These are phyloP conservation scores for Peronospora destructor DNA, from an alignment of 352 stramenopile species.

Conservation along the genomic window DNA sequence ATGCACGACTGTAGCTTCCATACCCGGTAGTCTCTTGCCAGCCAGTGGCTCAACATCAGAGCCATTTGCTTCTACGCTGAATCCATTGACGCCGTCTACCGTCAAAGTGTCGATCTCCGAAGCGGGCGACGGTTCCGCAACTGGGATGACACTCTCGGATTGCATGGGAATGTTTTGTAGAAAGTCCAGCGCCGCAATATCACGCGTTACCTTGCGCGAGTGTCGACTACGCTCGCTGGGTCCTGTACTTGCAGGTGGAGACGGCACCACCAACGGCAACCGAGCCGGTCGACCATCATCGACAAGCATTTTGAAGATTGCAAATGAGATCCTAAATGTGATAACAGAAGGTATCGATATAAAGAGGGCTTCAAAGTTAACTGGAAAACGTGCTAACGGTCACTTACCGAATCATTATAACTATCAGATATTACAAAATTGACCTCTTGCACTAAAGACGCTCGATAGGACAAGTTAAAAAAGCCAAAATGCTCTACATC, in stretches of 20 bases:
- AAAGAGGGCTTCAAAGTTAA: too few species aligned
- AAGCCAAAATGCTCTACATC: too few species aligned
- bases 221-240: slow-evolving; percentile 50
- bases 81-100: not conserved
- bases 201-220: slow-evolving; percentile 72
- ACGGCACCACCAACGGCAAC: slow-evolving; percentile 14
- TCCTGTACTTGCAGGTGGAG: slow-evolving; percentile 29
- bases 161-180: slow-evolving; percentile 84
- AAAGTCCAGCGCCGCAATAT: slow-evolving; percentile 86
- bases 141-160: slow-evolving; percentile 31
- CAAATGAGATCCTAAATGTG: too few species aligned
- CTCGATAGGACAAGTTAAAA: too few species aligned
- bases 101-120: slow-evolving; percentile 6
- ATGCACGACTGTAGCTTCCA: slow-evolving; percentile 57
- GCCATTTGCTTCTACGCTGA: not conserved
- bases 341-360: not conserved
- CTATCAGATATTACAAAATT: too few species aligned
- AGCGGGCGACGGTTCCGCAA: slow-evolving; percentile 2
- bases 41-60: slow-evolving; percentile 48
- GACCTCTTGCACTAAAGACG: too few species aligned
- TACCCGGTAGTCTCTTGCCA: slow-evolving; percentile 57
- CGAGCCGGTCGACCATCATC: slow-evolving; percentile 12
- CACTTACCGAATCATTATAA: too few species aligned
- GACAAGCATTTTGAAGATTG: slow-evolving; percentile 1
- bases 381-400: too few species aligned